Evolutionary conservation across 108 stramenopile genomes (phyloP).

Genomic region (Skeletonema tropicum): DNA sequence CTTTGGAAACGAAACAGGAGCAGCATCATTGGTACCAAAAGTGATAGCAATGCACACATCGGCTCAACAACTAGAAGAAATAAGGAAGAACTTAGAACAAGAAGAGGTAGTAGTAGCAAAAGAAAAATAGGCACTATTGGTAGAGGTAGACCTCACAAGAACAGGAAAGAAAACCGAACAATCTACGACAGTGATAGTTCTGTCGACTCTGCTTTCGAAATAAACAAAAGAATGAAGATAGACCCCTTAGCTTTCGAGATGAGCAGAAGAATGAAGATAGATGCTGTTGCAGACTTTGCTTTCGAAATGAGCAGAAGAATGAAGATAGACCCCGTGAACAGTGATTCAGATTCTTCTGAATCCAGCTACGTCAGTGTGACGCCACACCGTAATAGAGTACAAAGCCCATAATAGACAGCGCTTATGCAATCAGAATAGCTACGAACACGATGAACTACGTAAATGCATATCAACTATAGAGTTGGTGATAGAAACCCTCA

Average conservation of each 20-base stretch:
- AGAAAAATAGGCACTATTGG: not conserved
- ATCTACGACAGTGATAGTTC: not conserved
- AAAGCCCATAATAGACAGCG: no score
- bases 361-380: not conserved
- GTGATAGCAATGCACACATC: not conserved
- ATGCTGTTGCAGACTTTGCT: no score
- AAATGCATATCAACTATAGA: not conserved
- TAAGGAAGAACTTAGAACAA: not conserved
- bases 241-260: no score
- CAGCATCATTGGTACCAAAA: not conserved
- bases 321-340: not conserved
- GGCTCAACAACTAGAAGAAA: not conserved
- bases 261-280: no score
- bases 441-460: no score
- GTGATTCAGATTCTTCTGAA: conserved; percentile 4
- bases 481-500: not conserved
- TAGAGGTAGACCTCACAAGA: not conserved
- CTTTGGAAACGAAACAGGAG: not conserved
- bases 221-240: not conserved
- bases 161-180: not conserved
- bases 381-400: no score
- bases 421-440: no score
- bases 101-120: not conserved
- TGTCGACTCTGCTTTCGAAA: not conserved
- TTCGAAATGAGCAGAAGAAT: not conserved